phyloP scores from a whole-genome alignment of 2,329 filamentous ascomycete species.

The Ascosphaera aggregata region DNA sequence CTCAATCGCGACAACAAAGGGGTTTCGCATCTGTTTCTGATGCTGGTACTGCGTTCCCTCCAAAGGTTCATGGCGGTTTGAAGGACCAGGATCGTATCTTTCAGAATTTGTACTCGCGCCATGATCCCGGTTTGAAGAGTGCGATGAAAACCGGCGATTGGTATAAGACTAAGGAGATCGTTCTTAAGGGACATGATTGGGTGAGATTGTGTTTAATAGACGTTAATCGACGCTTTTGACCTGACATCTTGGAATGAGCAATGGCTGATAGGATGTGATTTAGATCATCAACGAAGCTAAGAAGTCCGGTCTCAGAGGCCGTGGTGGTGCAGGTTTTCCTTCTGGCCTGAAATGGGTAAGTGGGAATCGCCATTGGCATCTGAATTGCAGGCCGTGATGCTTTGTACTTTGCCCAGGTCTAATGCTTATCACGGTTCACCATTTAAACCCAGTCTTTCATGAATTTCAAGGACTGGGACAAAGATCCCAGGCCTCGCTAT shows the following conservation, averaged over 20 bases:
- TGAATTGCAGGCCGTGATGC: not conserved
- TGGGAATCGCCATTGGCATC: conserved; percentile 9
- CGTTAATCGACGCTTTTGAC: conserved; percentile 3
- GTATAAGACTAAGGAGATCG: conserved; percentile 98
- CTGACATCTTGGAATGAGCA: conserved; percentile 8
- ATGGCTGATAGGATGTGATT: conserved; percentile 1
- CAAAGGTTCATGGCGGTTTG: conserved; percentile 59
- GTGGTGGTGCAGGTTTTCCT: conserved; percentile 93
- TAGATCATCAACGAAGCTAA: conserved; percentile 94
- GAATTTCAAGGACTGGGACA: conserved; percentile 99
- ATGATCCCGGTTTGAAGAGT: conserved; percentile 73
- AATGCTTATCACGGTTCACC: not conserved
- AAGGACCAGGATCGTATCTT: conserved; percentile 97
- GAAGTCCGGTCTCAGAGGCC: conserved; percentile 79
- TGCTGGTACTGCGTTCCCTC: conserved; percentile 32
- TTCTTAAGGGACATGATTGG: conserved; percentile 94
- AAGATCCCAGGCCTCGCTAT: conserved; percentile 87
- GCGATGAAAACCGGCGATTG: conserved; percentile 98
- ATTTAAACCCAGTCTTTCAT: conserved; percentile 58
- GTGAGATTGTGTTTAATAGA: conserved; percentile 16
- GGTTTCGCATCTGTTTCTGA: conserved; percentile 65
- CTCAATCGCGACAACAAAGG: conserved; percentile 30
- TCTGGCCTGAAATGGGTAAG: conserved; percentile 97
- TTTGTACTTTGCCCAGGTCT: not conserved
- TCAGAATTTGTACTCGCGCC: conserved; percentile 91